Conservation (phyloP, 139 green algal species). For the Diplosphaera chodatii region DNA sequence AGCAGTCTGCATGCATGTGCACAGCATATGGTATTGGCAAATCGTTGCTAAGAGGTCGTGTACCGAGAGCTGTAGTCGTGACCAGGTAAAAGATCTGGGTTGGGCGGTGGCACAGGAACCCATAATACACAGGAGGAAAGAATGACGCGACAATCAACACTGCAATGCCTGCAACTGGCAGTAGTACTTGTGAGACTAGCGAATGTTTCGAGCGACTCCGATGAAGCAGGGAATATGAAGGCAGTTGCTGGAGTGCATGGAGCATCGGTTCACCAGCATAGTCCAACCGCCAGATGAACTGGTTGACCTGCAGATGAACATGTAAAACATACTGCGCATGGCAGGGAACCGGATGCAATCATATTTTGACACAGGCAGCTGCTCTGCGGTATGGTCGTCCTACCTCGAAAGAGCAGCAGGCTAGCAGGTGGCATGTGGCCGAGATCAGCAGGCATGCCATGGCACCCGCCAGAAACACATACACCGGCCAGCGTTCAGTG, state of each 20-base stretch:
- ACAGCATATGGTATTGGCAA: no score
- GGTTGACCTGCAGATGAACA: slow-evolving; percentile 15
- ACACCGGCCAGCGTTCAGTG: slow-evolving; percentile 59
- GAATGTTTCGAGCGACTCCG: no score
- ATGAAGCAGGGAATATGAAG: no score
- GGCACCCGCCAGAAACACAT: slow-evolving; percentile 81
- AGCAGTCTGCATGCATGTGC: no score
- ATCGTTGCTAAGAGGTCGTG: no score
- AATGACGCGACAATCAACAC: slow-evolving; percentile 94
- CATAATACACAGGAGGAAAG: slow-evolving; percentile 89
- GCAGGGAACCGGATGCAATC: no score
- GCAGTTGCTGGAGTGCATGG: no score
- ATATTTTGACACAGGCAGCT: no score
- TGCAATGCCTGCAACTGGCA: slow-evolving; percentile 59
- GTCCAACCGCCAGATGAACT: slow-evolving; percentile 82
- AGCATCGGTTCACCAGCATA: slow-evolving; percentile 70
- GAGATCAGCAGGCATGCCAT: slow-evolving; percentile 84
- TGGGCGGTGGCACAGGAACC: slow-evolving; percentile 80
- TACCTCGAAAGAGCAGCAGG: slow-evolving; percentile 59
- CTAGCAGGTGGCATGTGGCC: slow-evolving; percentile 81
- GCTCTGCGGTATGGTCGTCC: no score
- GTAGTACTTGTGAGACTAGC: no score
- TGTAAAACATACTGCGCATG: no score
- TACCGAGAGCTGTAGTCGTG: slow-evolving; percentile 59
- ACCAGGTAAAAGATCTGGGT: slow-evolving; percentile 72